Evolutionary conservation across 805 yeast genomes (phyloP).

Genomic region (Starmera quercuum): DNA sequence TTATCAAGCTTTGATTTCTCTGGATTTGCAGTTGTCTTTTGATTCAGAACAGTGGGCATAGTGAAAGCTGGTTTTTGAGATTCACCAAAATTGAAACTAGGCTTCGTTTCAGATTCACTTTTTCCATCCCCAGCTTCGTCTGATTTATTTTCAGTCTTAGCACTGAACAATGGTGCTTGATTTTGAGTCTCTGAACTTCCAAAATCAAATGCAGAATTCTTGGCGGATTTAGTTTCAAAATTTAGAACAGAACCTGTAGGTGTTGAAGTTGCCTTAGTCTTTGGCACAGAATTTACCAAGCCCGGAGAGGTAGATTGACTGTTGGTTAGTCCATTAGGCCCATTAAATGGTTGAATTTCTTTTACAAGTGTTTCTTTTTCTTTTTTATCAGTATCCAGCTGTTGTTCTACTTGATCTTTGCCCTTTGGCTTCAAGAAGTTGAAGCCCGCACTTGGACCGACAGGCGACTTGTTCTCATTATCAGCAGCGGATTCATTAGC

Average conservation of each 20-base stretch:
- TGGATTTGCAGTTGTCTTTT: neutral
- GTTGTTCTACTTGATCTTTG: too few species aligned
- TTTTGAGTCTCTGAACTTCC: constrained; percentile 1
- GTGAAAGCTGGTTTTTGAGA: neutral
- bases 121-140: neutral
- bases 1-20: constrained; percentile 1
- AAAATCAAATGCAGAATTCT: constrained; percentile 4
- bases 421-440: constrained; percentile 17
- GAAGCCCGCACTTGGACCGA: constrained; percentile 23
- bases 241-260: neutral
- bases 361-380: neutral
- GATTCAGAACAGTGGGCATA: neutral
- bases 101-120: neutral
- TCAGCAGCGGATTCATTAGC: neutral
- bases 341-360: neutral
- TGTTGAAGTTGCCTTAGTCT: neutral
- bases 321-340: neutral
- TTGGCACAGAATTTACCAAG: neutral
- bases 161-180: constrained; percentile 1
- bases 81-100: neutral
- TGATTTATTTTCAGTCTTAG: neutral
- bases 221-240: neutral
- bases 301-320: neutral
- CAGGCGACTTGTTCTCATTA: neutral
- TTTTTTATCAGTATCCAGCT: neutral